Evolutionary conservation across 148 eudicot genomes (phyloP).

Genomic region (Rhododendron mucronatum): DNA sequence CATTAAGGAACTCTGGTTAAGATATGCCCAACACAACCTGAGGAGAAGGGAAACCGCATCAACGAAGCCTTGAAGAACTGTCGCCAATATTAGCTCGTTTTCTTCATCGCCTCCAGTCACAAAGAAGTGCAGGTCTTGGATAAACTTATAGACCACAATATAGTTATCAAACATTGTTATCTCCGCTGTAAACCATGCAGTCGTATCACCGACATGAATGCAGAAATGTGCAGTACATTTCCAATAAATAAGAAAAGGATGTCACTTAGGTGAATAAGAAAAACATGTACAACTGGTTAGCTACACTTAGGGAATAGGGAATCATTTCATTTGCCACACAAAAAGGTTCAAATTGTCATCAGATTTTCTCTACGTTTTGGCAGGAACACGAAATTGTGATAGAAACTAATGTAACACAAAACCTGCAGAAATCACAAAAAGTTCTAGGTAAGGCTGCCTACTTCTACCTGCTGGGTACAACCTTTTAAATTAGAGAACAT

Average conservation of each 20-base stretch:
- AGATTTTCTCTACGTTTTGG: neutral
- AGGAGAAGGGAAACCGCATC: slow-evolving; percentile 61
- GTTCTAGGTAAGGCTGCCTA: neutral
- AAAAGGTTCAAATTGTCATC: neutral
- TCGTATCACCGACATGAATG: neutral
- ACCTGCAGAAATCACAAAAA: neutral
- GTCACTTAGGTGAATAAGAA: neutral
- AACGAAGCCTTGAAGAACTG: slow-evolving; percentile 62
- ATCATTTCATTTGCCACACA: neutral
- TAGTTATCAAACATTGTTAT: slow-evolving; percentile 54
- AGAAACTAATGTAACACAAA: neutral
- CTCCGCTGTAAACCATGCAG: slow-evolving; percentile 33
- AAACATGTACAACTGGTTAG: neutral
- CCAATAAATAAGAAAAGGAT: neutral
- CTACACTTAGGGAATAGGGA: neutral
- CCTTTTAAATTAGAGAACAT: neutral
- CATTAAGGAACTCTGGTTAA: neutral
- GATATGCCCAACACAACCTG: slow-evolving; percentile 27
- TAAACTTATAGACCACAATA: slow-evolving; percentile 58
- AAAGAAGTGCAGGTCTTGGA: slow-evolving; percentile 62
- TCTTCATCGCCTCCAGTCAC: slow-evolving; percentile 70
- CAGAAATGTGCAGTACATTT: neutral
- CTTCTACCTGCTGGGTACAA: neutral
- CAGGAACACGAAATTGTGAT: neutral
- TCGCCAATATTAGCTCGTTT: slow-evolving; percentile 48